Conservation (phyloP, 495 filamentous ascomycete genomes). For the Penicillium manginii region DNA sequence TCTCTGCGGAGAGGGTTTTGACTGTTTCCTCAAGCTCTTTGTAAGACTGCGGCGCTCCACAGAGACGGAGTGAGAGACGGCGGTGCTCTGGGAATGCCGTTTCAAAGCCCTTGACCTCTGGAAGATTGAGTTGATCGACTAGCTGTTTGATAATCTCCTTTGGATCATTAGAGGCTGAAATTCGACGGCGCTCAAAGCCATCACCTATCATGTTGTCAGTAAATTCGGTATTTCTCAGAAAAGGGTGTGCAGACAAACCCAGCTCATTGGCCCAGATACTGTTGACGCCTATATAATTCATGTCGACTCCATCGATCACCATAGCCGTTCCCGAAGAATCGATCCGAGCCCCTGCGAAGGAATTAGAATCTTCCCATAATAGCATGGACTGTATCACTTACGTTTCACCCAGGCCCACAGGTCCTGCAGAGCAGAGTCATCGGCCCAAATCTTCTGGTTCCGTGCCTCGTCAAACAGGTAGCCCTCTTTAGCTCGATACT, state of each 20-base stretch:
- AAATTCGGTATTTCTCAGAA: not conserved
- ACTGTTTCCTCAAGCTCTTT: conserved; percentile 65
- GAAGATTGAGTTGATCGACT: conserved; percentile 48
- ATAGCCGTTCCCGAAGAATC: conserved; percentile 71
- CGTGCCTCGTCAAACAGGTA: conserved; percentile 76
- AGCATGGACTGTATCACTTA: conserved; percentile 39
- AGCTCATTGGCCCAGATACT: conserved; percentile 79
- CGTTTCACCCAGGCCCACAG: conserved; percentile 79
- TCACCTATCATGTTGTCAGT: conserved; percentile 37
- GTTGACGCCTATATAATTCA: conserved; percentile 83
- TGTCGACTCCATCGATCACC: conserved; percentile 72
- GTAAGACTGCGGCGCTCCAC: conserved; percentile 68
- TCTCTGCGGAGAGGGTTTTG: conserved; percentile 58
- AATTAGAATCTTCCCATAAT: conserved; percentile 23
- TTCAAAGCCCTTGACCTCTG: conserved; percentile 51
- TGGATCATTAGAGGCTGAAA: conserved; percentile 25
- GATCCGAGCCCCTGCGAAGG: conserved; percentile 60
- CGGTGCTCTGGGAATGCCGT: conserved; percentile 76
- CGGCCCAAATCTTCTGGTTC: conserved; percentile 68
- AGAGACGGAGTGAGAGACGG: conserved; percentile 77
- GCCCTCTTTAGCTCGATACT: conserved; percentile 65
- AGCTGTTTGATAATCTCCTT: conserved; percentile 56
- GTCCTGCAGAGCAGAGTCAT: conserved; percentile 75
- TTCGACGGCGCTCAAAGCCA: conserved; percentile 38
- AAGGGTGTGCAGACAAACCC: conserved; percentile 44